Evolutionary conservation across 805 yeast species (phyloP).

Genomic region (Dipodascopsis tothii): DNA sequence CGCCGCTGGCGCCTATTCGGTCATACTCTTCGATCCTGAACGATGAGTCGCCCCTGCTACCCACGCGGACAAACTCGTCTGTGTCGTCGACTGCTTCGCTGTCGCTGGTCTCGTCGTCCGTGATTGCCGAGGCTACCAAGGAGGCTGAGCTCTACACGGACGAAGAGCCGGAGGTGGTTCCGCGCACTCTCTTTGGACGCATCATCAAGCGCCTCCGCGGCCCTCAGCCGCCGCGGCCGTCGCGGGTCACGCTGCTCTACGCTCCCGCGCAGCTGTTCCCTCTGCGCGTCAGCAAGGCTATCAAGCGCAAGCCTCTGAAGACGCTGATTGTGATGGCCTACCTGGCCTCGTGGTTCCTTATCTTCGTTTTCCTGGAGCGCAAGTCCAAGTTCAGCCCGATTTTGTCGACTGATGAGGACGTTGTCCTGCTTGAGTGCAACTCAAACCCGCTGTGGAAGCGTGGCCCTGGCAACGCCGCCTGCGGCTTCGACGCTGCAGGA

Average conservation of each 20-base stretch:
- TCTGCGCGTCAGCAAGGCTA: conserved; percentile 15
- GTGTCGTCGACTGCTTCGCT: too few species aligned
- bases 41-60: conserved; percentile 20
- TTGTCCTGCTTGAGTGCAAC: conserved; percentile 20
- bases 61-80: too few species aligned
- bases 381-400: conserved; percentile 21
- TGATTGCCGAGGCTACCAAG: too few species aligned
- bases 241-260: conserved; percentile 17
- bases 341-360: conserved; percentile 21
- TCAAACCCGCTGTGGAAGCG: conserved; percentile 22
- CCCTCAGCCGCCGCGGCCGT: conserved; percentile 20
- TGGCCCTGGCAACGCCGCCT: conserved; percentile 36
- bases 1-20: conserved; percentile 7
- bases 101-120: conserved; percentile 3
- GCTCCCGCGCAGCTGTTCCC: conserved; percentile 22
- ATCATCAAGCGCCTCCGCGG: conserved; percentile 20
- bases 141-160: too few species aligned
- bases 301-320: conserved; percentile 14
- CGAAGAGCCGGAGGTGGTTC: conserved; percentile 16
- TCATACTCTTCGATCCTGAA: conserved; percentile 17
- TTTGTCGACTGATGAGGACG: conserved; percentile 12
- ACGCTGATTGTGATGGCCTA: conserved; percentile 9
- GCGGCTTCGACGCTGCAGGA: conserved; percentile 63
- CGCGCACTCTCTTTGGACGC: conserved; percentile 18
- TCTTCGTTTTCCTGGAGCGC: conserved; percentile 20